A percentile compares a stretch with the other conserved stretches of the same genome.
phyloP scores from a whole-genome alignment of 306 rosid genomes.

The Gastrolobium villosum region DNA sequence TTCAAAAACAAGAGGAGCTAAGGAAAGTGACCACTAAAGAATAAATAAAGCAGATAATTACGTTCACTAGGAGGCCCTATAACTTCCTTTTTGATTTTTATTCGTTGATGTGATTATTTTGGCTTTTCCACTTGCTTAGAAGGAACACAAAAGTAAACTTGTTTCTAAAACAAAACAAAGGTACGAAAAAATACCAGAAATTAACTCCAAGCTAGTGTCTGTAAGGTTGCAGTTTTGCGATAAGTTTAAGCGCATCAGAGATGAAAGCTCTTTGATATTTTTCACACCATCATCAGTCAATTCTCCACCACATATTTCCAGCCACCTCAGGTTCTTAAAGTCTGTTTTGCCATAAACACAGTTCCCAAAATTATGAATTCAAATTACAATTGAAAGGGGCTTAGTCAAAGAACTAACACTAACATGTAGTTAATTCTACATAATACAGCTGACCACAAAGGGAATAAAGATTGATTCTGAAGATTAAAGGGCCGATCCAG shows the following conservation, averaged over 20 bases:
- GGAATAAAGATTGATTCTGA: constrained; percentile 6
- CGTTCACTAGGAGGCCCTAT: no score
- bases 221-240: constrained; percentile 93
- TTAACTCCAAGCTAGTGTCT: constrained; percentile 79
- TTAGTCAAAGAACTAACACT: constrained; percentile 29
- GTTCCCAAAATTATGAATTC: constrained; percentile 1
- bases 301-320: constrained; percentile 96
- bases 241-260: constrained; percentile 78
- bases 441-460: not conserved
- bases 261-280: constrained; percentile 87
- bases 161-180: constrained; percentile 26
- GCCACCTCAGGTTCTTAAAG: constrained; percentile 85
- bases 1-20: no score
- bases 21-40: no score
- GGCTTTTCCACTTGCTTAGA: constrained; percentile 9
- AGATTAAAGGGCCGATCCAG: no score
- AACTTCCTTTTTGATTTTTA: no score
- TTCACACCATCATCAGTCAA: constrained; percentile 92
- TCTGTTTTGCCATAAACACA: constrained; percentile 58
- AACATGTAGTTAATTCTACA: not conserved
- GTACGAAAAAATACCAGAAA: constrained; percentile 68
- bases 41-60: no score
- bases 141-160: constrained; percentile 8
- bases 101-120: not conserved
- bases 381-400: not conserved